These are phyloP conservation scores for Ogataea hybrid DNA, from an alignment of 1,139 yeast species.

Conservation along the genomic window DNA sequence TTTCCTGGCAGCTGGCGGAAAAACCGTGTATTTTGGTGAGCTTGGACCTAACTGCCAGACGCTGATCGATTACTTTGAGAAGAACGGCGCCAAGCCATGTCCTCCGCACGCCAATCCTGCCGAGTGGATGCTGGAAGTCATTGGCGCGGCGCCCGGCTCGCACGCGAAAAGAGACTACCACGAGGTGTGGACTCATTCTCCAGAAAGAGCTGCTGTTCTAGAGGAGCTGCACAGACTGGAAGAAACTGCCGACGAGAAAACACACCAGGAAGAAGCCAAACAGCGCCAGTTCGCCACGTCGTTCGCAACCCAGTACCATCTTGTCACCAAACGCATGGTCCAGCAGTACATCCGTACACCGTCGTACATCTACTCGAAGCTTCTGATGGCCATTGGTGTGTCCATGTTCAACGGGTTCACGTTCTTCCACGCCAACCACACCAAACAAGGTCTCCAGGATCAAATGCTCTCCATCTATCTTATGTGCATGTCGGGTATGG, in stretches of 20 bases:
- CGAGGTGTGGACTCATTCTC: constrained; percentile 44
- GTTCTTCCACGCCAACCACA: constrained; percentile 39
- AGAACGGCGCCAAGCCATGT: constrained; percentile 48
- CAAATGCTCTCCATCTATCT: constrained; percentile 56
- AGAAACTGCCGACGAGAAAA: constrained; percentile 28
- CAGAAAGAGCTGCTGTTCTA: constrained; percentile 28
- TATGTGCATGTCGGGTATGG: constrained; percentile 49
- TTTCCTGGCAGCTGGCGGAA: constrained; percentile 53
- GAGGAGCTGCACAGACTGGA: constrained; percentile 24
- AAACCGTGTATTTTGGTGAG: constrained; percentile 67
- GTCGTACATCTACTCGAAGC: constrained; percentile 42
- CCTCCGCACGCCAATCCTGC: constrained; percentile 58
- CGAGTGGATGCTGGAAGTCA: constrained; percentile 60
- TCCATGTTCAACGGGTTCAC: constrained; percentile 53
- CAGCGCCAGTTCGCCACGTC: constrained; percentile 31
- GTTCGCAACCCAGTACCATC: constrained; percentile 35
- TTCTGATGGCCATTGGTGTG: constrained; percentile 44
- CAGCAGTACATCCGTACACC: constrained; percentile 46
- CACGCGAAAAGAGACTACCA: constrained; percentile 43
- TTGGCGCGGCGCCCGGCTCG: constrained; percentile 72
- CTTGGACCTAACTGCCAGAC: constrained; percentile 53
- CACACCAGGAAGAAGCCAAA: constrained; percentile 24
- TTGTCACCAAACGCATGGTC: constrained; percentile 37
- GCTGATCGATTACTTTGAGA: constrained; percentile 54
- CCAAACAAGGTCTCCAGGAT: constrained; percentile 47